Conservation (phyloP, 352 stramenopile species). For the Aphanomyces invadans region DNA sequence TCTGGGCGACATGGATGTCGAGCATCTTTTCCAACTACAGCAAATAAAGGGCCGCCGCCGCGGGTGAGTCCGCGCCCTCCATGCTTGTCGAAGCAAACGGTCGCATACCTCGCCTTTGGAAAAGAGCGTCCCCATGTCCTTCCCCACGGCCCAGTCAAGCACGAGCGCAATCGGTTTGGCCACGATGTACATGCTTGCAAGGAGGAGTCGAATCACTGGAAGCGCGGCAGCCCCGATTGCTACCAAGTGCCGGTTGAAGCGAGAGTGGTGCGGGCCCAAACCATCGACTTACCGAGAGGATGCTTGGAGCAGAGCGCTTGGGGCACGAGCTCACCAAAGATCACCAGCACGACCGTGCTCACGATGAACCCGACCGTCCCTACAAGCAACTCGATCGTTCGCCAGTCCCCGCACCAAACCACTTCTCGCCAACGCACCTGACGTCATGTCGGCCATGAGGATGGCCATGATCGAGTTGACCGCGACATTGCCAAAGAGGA, state of each 20-base stretch:
- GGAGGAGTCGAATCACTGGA: conserved; percentile 88
- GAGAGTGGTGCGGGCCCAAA: no score
- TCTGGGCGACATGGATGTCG: conserved; percentile 92
- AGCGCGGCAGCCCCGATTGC: conserved; percentile 56
- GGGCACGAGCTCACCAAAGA: conserved; percentile 92
- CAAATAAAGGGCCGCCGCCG: no score
- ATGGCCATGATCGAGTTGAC: conserved; percentile 98
- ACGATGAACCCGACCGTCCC: conserved; percentile 88
- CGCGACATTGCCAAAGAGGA: conserved; percentile 95
- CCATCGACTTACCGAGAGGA: no score
- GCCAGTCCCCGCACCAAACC: background rate
- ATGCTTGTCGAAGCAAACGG: no score
- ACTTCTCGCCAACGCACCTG: conserved; percentile 28
- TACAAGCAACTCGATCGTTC: conserved; percentile 25
- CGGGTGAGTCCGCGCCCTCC: no score
- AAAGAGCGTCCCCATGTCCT: conserved; percentile 95
- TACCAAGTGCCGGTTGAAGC: background rate
- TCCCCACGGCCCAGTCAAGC: conserved; percentile 87
- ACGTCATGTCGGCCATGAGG: conserved; percentile 89
- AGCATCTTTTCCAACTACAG: conserved; percentile 95
- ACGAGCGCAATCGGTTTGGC: conserved; percentile 84
- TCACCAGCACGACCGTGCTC: conserved; percentile 92
- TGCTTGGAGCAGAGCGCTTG: conserved; percentile 91
- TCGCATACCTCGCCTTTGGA: conserved; percentile 47
- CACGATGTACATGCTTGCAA: conserved; percentile 85